Base-by-base conservation (phyloP, 352 stramenopile genomes). In the Pythium utonaiense region DNA sequence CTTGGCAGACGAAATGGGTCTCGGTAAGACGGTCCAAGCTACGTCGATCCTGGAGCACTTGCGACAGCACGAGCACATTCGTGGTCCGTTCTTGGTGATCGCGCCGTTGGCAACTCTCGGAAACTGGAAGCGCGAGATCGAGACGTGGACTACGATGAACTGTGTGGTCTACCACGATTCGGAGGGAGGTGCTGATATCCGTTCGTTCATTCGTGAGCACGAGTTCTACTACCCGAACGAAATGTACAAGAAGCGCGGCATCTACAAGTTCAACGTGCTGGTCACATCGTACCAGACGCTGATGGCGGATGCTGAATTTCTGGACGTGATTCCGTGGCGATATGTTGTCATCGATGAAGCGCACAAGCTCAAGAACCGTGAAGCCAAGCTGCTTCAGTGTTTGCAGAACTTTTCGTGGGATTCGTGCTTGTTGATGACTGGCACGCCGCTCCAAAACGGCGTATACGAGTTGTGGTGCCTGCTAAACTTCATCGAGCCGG, bases 71-170 rank as follows among this genome's bases (percentile, higher is more conserved):
- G 86, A 98, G 36, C 83, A 97, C 60, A 98, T 92, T 53, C 83
- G 85, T 7, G 94, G 96, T 9, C 98, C 98, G n/a, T 99, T 98
- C 67, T 81, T 99, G 3, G 91, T 99, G 34, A 91, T 99, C 38
- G 97, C 96, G 4, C 98, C 98, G 12, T 83, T 99, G 16, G 98
- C 93, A 9, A 99, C 97, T 2, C 82, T 99, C 25, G 85, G 91
- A 19, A 98, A 99, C 71, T 99, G 98, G 98, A 94, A 99, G 64
- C 87, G 97, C 41, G 98, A 99, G 71, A 99, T 99, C 60, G 86
- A 98, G 57, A 91, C 80, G 24, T 99, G 98, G 98, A 99, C 97
- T n/a, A 83, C 93, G 53, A 95, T 99, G 69, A 99, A 99, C 69
- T 98, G 96, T 48, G 89, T 99, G 40, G 89, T 99, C 5, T 99